Base-by-base conservation (phyloP, 495 filamentous ascomycete species). In the Penicillium herquei region DNA sequence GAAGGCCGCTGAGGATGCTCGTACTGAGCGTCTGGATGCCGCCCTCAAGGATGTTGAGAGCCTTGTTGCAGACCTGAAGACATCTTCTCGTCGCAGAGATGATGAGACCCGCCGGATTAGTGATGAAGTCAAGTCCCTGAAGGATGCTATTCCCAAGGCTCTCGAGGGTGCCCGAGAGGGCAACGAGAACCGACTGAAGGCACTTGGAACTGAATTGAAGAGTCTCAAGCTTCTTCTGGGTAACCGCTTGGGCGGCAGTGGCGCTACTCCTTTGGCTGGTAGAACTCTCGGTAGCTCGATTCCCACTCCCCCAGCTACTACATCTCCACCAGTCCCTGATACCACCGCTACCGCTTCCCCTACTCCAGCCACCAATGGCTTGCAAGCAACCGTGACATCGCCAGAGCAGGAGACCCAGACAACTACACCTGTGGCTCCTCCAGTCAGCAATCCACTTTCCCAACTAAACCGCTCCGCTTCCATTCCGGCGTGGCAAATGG, bases 401-500 rank as follows among this genome's bases (percentile, higher is more conserved):
- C 58, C 63, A 16, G 70, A 70, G 37, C 58, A 71, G 16, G 69
- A 64, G 17, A 70, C 69, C 33, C 65, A 72, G 43, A 64, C 67
- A 21, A 68, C 71, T 17, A 63, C 71, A 31, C 70, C 73, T 32
- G 68, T 73, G 21, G 55, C 69, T 51, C 16, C 67, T 33, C 2
- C 34, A 37, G 34, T 1, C 34, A 37, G 65, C 55, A 74, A 59
- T 58, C 67, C 72, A 57, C 68, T 70, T 37, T 70, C 68, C 54
- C 67, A 76, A 33, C 75, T 81, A 35, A 75, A 73, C 51, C 73
- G 78, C 12, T 77, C 73, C 65, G 84, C 88, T 7, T 87, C 87
- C n/a, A 96, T 96, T 61, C 92, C 92, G 1, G 83, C 87, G 1
- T 96, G 92, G 92, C 92, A 96, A 72, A 83, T 96, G 83, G 85